Evolutionary conservation across 768 basidiomycete species (phyloP), one percentile per base, ranked within the genome.

Genomic region (Stropharia rugosoannulata): DNA sequence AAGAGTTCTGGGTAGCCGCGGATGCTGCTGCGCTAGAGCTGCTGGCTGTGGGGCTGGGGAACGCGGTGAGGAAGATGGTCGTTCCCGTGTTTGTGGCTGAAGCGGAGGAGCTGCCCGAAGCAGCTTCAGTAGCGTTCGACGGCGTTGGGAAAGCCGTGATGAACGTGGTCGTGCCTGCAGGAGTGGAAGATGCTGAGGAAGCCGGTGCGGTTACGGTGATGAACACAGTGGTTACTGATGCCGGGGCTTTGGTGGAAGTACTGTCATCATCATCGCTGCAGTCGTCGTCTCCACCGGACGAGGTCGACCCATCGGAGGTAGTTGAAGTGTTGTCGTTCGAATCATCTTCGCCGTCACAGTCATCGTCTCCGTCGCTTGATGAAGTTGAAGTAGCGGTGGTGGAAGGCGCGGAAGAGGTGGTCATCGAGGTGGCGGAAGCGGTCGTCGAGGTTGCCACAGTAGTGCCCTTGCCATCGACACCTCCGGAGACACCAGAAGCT

Each of bases 401-500:
- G 18, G 40, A 41, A 41, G 40, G 18, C 45, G 29, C 45, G 16
- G 45, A 41, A 29, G 27, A 38, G 11, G 41, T 50, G 7, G 51
- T 46, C 44, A 35, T 51, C 27, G 55, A 50, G 38, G 58, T 36
- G 18, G 59, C 54, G 1, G 58, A 15, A 29, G 62, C 29, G 18
- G 56, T 13, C 10, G 57, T 45, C 18, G 62, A 46, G 27, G 53
- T 47, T 2, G 58, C 49, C 3, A 55, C 42, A n/a, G 58, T 41
- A 49, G 58, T 44, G 55, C 56, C 57, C 12, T 43, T 57, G 5
- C 78, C 79, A 16, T 71, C 71, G 19, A 75, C 54, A 6, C 78
- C 80, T 44, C 80, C 78, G 6, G 66, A 56, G 10, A 75, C 81
- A 42, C 81, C 80, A 11, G 75, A 71, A 25, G 64, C 69, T 10